Conservation (phyloP, 2,329 filamentous ascomycete genomes). For the Colletotrichum sp. region DNA sequence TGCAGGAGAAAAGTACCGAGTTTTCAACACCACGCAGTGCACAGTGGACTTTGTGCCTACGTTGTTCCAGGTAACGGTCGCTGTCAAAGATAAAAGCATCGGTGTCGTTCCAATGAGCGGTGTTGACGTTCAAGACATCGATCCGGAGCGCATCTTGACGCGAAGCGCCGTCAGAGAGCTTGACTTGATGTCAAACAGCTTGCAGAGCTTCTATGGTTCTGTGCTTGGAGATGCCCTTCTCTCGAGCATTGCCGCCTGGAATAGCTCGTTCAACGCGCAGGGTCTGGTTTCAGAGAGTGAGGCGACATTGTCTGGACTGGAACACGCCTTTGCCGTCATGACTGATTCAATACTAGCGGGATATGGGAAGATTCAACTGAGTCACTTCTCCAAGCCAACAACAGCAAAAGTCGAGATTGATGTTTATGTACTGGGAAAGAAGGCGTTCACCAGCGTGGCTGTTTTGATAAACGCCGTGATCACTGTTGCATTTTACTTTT, state of each 20-base stretch:
- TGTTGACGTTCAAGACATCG: slow-evolving; percentile 12
- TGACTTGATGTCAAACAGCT: slow-evolving; percentile 38
- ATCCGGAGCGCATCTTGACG: slow-evolving; percentile 33
- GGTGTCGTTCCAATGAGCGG: slow-evolving; percentile 26
- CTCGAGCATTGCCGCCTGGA: slow-evolving; percentile 28
- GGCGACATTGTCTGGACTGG: slow-evolving; percentile 16
- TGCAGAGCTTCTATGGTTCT: slow-evolving; percentile 40
- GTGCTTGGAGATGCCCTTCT: slow-evolving; percentile 38
- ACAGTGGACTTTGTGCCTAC: slow-evolving; percentile 31
- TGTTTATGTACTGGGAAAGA: neutral
- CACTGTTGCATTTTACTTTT: neutral
- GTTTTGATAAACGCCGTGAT: neutral
- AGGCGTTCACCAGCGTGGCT: neutral
- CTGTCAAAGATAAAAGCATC: slow-evolving; percentile 31
- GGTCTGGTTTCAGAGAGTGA: neutral
- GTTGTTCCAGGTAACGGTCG: slow-evolving; percentile 33
- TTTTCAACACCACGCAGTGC: slow-evolving; percentile 36
- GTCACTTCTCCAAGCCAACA: slow-evolving; percentile 8
- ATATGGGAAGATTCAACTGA: slow-evolving; percentile 37
- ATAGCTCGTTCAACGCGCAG: neutral
- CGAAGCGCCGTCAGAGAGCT: slow-evolving; percentile 34
- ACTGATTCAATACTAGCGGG: slow-evolving; percentile 29
- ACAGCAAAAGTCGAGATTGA: slow-evolving; percentile 21
- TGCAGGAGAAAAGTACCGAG: slow-evolving; percentile 30
- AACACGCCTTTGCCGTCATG: slow-evolving; percentile 22